These are phyloP conservation scores for Leucosporidium scottii DNA, from an alignment of 768 basidiomycete genomes.

Conservation along the genomic window DNA sequence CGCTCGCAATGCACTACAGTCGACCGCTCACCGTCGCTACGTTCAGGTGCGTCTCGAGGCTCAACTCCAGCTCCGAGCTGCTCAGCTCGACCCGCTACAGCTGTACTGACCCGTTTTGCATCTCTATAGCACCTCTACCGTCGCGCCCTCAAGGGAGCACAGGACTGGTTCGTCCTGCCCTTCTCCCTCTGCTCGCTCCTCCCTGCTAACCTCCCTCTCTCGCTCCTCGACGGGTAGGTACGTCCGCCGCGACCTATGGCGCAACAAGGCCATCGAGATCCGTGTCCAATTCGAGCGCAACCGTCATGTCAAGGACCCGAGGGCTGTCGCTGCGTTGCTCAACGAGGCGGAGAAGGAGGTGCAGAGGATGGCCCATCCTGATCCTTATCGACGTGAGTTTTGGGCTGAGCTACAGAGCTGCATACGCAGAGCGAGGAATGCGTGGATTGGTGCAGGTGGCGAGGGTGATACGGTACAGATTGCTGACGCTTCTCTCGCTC, in stretches of 20 bases:
- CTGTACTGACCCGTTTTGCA: neutral
- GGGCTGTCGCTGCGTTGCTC: slow-evolving; percentile 31
- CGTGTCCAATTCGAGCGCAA: slow-evolving; percentile 89
- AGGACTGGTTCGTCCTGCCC: slow-evolving; percentile 65
- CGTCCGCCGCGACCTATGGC: slow-evolving; percentile 75
- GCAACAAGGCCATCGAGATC: slow-evolving; percentile 73
- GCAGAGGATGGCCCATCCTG: slow-evolving; percentile 58
- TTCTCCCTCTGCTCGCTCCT: neutral
- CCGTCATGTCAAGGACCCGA: slow-evolving; percentile 53
- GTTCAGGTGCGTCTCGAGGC: slow-evolving; percentile 18
- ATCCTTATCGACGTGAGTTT: slow-evolving; percentile 85
- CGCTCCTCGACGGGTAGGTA: slow-evolving; percentile 17
- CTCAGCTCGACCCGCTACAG: too few species aligned
- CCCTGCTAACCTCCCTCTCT: neutral
- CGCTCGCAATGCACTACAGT: slow-evolving; percentile 13
- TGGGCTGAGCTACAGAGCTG: too few species aligned
- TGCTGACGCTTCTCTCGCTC: neutral
- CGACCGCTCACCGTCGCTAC: slow-evolving; percentile 34
- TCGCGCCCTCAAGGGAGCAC: slow-evolving; percentile 72
- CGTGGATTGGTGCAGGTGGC: too few species aligned
- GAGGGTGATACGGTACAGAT: too few species aligned
- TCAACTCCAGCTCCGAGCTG: neutral
- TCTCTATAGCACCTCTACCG: slow-evolving; percentile 76
- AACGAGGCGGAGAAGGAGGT: slow-evolving; percentile 34
- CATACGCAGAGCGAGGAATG: too few species aligned